Conservation (phyloP, 2,329 filamentous ascomycete species). For the Colletotrichum acutatum region DNA sequence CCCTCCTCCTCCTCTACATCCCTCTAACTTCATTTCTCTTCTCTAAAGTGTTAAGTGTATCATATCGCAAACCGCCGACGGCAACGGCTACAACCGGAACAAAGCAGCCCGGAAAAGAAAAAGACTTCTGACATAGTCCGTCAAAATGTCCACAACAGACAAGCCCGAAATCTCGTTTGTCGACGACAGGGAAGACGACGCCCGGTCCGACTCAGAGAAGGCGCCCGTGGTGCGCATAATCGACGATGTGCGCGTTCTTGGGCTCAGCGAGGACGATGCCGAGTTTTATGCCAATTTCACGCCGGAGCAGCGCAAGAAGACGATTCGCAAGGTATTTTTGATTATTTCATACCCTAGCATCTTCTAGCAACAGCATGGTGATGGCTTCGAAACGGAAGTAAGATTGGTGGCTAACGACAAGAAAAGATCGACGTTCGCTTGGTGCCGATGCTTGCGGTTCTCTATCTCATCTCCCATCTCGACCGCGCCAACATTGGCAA, state of each 20-base stretch:
- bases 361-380: too few relatives aligned
- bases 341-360: too few relatives aligned
- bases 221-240: slow-evolving; percentile 38
- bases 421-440: slow-evolving; percentile 36
- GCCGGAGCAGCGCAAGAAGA: slow-evolving; percentile 38
- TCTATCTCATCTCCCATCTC: slow-evolving; percentile 68
- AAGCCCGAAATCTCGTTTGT: slow-evolving; percentile 41
- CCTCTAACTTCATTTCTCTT: background rate
- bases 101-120: too few relatives aligned
- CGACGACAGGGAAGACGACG: slow-evolving; percentile 34
- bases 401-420: background rate
- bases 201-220: slow-evolving; percentile 35
- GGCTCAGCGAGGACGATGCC: slow-evolving; percentile 42
- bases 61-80: background rate
- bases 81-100: background rate
- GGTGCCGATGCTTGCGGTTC: slow-evolving; percentile 62
- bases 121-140: background rate
- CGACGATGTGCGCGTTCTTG: slow-evolving; percentile 44
- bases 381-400: background rate
- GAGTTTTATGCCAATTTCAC: slow-evolving; percentile 42
- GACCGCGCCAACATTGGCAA: slow-evolving; percentile 65
- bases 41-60: background rate
- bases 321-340: slow-evolving; percentile 40
- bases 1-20: background rate
- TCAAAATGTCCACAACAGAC: slow-evolving; percentile 28